Evolutionary conservation across 805 yeast species (phyloP), one percentile per base, ranked within the genome.

Genomic region (Cyberlindnera nakhonratchasimensis): DNA sequence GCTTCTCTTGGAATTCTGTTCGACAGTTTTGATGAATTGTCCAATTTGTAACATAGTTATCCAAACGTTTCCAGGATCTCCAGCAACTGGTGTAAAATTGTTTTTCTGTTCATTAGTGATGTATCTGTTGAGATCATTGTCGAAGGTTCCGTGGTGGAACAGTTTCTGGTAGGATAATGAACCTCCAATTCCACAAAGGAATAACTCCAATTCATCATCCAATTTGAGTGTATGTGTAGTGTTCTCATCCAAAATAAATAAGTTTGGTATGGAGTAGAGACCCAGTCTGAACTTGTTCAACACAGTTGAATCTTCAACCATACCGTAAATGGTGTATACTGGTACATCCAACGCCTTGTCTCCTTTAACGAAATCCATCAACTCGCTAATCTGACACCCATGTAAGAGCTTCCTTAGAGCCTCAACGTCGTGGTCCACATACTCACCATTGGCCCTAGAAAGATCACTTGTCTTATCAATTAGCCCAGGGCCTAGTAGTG

Each of bases 271-370:
- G 2, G 48, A 40, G 48, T 77, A 72, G 11, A 67, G 63, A 4
- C 83, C 83, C 40, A 66, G 60, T 42, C 80, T 71, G 59, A 85
- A 75, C 64, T 75, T 77, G 49, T 80, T 76, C 32, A 85, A 62
- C 18, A 86, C 86, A 4, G 72, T 56, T 2, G 86, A 78, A 58
- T 85, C 95, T 58, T 85, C 95, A 42, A 80, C 70, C 59, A 83
- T 80, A 0, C 93, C 93, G 52, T 75, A 80, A n/a, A 82, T 77
- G 4, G 90, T 78, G 64, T 85, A 86, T 1, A 86, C 86, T 0
- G 95, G 93, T 3, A 72, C 75, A 29, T 62, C 62, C 51, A 74
- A 68, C 45, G 35, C 49, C 38, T 58, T 54, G 34, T 63, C 63
- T 9, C 75, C 85, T 42, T 55, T 52, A 8, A 80, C 52, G 42